These are phyloP conservation scores for Xylariaceae sp. DNA, from an alignment of 2,329 filamentous ascomycete species.

Conservation along the genomic window DNA sequence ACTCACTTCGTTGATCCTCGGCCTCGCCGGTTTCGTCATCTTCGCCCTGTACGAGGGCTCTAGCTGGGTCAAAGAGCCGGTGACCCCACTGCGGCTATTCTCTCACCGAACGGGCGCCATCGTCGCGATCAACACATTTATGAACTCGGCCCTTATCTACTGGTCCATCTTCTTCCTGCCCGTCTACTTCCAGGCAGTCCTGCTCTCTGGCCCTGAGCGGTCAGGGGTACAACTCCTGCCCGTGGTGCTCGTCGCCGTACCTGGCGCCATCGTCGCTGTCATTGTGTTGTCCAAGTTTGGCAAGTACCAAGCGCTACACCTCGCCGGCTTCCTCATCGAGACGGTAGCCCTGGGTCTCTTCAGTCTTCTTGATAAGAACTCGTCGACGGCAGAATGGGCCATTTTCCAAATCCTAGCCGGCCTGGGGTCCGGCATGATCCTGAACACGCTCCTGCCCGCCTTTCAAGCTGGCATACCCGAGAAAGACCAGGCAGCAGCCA, in stretches of 20 bases:
- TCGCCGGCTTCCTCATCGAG: constrained; percentile 22
- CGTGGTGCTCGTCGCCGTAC: constrained; percentile 2
- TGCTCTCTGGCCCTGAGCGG: constrained; percentile 21
- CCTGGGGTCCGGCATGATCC: constrained; percentile 32
- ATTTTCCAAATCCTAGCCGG: constrained; percentile 30
- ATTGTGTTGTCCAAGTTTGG: constrained; percentile 29
- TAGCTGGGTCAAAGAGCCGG: constrained; percentile 17
- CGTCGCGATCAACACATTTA: constrained; percentile 26
- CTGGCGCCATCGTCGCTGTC: constrained; percentile 7
- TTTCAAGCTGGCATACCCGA: constrained; percentile 29
- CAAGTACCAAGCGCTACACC: constrained; percentile 33
- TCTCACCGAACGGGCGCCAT: constrained; percentile 30
- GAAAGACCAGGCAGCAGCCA: constrained; percentile 26
- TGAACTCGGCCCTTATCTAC: constrained; percentile 27
- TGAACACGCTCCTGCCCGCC: constrained; percentile 31
- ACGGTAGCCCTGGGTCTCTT: constrained; percentile 29
- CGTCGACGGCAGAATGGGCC: constrained; percentile 27
- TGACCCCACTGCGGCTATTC: constrained; percentile 38
- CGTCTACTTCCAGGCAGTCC: constrained; percentile 55
- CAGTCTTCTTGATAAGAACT: constrained; percentile 22
- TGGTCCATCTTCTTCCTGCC: constrained; percentile 33
- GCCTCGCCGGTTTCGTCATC: background rate
- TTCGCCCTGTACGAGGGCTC: constrained; percentile 22
- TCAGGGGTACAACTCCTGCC: background rate
- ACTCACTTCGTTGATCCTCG: constrained; percentile 2